Evolutionary conservation across 2,329 filamentous ascomycete species (phyloP).

Genomic region (Phialophora macrospora): DNA sequence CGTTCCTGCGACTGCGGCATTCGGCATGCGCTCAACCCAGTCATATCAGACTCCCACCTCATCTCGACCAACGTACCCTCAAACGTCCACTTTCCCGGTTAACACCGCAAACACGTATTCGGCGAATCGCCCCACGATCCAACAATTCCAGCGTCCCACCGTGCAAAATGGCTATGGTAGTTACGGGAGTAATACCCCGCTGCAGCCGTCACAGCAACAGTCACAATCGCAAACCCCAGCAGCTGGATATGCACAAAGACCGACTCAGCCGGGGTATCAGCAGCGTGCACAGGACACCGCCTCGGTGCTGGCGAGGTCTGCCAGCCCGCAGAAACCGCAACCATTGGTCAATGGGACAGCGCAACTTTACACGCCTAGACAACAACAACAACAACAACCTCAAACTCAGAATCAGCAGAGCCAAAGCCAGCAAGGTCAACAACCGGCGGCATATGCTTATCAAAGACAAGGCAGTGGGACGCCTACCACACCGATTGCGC

Average conservation of each 20-base stretch:
- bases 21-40: conserved; percentile 41
- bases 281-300: conserved; percentile 40
- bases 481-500: conserved; percentile 18
- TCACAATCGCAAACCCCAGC: conserved; percentile 32
- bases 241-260: conserved; percentile 32
- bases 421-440: conserved; percentile 13
- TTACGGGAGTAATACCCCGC: conserved; percentile 21
- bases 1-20: conserved; percentile 41
- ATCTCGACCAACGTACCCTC: conserved; percentile 45
- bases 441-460: conserved; percentile 22
- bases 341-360: conserved; percentile 31
- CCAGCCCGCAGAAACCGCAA: conserved; percentile 36
- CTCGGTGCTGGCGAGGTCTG: conserved; percentile 20
- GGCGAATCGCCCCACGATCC: conserved; percentile 43
- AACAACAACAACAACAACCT: conserved; percentile 19
- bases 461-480: conserved; percentile 28
- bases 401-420: conserved; percentile 10
- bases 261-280: conserved; percentile 41
- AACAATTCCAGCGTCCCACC: conserved; percentile 48
- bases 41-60: conserved; percentile 44
- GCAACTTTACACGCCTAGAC: conserved; percentile 29
- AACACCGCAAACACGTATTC: conserved; percentile 23
- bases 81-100: conserved; percentile 43
- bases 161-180: conserved; percentile 45
- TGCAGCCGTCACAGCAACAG: conserved; percentile 22